These are phyloP conservation scores for Trametes coccinea DNA, from an alignment of 768 basidiomycete species.

Conservation along the genomic window DNA sequence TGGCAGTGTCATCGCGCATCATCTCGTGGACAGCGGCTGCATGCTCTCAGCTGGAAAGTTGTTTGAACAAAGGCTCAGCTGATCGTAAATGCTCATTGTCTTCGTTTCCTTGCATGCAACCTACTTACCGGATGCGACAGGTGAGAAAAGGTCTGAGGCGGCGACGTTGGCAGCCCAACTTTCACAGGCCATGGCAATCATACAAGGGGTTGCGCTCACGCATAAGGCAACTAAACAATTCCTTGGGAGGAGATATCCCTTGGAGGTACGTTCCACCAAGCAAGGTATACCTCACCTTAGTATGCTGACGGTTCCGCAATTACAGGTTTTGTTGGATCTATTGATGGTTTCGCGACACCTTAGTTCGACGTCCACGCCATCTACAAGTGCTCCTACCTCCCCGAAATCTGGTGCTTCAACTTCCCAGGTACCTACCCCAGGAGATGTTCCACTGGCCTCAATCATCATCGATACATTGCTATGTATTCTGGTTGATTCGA, in stretches of 20 bases:
- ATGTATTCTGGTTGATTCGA: conserved; percentile 87
- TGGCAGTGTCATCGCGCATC: conserved; percentile 64
- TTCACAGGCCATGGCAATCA: conserved; percentile 58
- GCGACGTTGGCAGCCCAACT: conserved; percentile 52
- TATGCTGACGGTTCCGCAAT: neutral
- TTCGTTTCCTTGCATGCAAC: neutral
- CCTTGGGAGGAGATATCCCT: conserved; percentile 63
- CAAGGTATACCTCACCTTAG: neutral
- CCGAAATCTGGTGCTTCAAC: conserved; percentile 17
- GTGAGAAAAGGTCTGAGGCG: conserved; percentile 50
- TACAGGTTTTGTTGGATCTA: conserved; percentile 69
- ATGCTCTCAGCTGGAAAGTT: conserved; percentile 53
- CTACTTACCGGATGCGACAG: conserved; percentile 23
- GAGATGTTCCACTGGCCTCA: conserved; percentile 53
- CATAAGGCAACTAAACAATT: conserved; percentile 69
- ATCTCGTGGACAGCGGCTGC: conserved; percentile 61
- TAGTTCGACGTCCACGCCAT: conserved; percentile 27
- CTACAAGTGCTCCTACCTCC: conserved; percentile 19
- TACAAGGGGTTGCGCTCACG: conserved; percentile 76
- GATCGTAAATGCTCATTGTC: conserved; percentile 39
- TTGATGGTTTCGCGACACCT: conserved; percentile 71
- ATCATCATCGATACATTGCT: conserved; percentile 80
- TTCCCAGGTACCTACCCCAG: neutral
- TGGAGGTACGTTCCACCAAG: conserved; percentile 54
- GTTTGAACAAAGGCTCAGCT: conserved; percentile 39